These are phyloP conservation scores for Alternaria rosae DNA, from an alignment of 2,329 filamentous ascomycete species.

Conservation along the genomic window DNA sequence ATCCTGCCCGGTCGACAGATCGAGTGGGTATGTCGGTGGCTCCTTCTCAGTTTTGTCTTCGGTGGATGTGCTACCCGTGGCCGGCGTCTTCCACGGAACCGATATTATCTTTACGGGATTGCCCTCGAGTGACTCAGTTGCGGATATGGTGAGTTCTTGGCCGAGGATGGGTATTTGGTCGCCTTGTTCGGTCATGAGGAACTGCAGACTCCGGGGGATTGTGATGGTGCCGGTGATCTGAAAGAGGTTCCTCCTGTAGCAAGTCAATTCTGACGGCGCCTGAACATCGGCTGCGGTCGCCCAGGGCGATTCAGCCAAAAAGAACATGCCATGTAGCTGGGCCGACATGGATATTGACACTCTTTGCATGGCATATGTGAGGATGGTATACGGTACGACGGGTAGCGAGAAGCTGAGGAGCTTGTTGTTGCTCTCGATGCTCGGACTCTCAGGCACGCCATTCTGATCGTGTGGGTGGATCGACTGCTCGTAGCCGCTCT, in stretches of 20 bases:
- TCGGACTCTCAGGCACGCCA: slow-evolving; percentile 59
- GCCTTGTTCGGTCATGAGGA: slow-evolving; percentile 82
- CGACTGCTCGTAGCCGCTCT: slow-evolving; percentile 58
- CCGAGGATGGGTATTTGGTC: slow-evolving; percentile 82
- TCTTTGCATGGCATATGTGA: slow-evolving; percentile 69
- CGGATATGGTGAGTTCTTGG: slow-evolving; percentile 88
- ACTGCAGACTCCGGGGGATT: slow-evolving; percentile 77
- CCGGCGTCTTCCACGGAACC: slow-evolving; percentile 96
- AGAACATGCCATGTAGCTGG: slow-evolving; percentile 89
- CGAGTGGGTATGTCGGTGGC: slow-evolving; percentile 80
- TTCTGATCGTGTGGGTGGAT: slow-evolving; percentile 55
- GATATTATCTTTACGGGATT: slow-evolving; percentile 93
- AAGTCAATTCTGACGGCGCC: slow-evolving; percentile 79
- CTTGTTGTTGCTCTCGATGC: slow-evolving; percentile 69
- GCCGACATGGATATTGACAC: slow-evolving; percentile 73
- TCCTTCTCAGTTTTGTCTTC: slow-evolving; percentile 81
- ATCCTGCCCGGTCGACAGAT: slow-evolving; percentile 70
- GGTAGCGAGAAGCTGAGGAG: slow-evolving; percentile 61
- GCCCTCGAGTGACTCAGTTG: slow-evolving; percentile 92
- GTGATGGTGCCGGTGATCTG: slow-evolving; percentile 92
- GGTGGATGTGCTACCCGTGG: slow-evolving; percentile 74
- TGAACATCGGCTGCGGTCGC: slow-evolving; percentile 64
- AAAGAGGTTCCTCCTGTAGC: slow-evolving; percentile 94
- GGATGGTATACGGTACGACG: slow-evolving; percentile 62
- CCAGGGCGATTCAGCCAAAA: slow-evolving; percentile 79